Conservation (phyloP, 2,329 filamentous ascomycete species). For the Trichoderma sp. region DNA sequence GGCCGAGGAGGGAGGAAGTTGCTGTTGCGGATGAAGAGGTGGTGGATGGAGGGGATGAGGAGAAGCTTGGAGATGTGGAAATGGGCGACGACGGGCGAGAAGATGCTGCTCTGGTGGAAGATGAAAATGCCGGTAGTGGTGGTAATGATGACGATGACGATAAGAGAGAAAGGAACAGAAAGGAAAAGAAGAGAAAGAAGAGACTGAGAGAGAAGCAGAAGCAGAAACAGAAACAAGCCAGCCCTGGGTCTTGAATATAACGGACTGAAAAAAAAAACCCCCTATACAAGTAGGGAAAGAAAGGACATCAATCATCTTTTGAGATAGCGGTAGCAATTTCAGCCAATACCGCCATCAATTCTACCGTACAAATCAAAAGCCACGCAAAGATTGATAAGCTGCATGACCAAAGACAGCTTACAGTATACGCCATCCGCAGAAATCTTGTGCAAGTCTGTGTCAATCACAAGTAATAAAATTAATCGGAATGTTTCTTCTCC, state of each 20-base stretch:
- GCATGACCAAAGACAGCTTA: neutral
- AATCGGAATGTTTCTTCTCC: no score
- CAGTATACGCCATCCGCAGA: neutral
- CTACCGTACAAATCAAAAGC: no score
- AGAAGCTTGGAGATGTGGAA: slow-evolving; percentile 26
- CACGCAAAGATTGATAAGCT: neutral
- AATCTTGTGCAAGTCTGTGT: neutral
- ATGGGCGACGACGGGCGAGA: slow-evolving; percentile 35
- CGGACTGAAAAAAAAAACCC: no score
- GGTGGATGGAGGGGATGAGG: neutral
- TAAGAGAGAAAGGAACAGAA: neutral
- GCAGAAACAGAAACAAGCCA: slow-evolving; percentile 26
- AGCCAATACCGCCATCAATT: no score
- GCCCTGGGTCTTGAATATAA: neutral
- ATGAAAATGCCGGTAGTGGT: neutral
- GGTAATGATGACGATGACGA: slow-evolving; percentile 6
- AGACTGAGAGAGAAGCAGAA: slow-evolving; percentile 33
- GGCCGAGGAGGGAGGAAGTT: slow-evolving; percentile 27
- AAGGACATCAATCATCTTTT: no score
- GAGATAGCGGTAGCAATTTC: no score
- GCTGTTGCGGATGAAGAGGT: neutral
- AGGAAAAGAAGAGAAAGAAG: slow-evolving; percentile 11
- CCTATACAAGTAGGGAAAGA: no score
- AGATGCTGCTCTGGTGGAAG: slow-evolving; percentile 15
- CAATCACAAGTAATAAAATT: neutral